Conservation (phyloP, 2,329 filamentous ascomycete species). For the Hypoxylon sp. region DNA sequence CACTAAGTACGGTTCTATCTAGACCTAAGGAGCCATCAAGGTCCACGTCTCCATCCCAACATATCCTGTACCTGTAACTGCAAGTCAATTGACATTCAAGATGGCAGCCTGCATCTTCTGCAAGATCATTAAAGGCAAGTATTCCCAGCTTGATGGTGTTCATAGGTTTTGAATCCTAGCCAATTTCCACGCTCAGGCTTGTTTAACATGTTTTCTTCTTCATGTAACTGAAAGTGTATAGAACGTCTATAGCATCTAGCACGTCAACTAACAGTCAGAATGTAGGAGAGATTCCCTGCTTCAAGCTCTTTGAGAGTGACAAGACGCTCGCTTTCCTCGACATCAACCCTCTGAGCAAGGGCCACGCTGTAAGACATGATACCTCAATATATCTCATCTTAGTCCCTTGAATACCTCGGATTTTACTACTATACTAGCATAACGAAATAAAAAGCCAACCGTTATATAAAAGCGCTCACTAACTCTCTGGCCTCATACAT, state of each 20-base stretch:
- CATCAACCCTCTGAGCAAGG: constrained; percentile 89
- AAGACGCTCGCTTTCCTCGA: constrained; percentile 97
- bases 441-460: too few species aligned
- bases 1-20: constrained; percentile 24
- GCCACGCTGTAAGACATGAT: constrained; percentile 81
- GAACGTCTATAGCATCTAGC: not conserved
- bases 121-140: constrained; percentile 92
- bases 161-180: not conserved
- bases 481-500: not conserved
- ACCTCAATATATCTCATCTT: not conserved
- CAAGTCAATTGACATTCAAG: constrained; percentile 54
- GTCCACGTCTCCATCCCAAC: constrained; percentile 31
- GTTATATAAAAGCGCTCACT: not conserved
- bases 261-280: constrained; percentile 29
- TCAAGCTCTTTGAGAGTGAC: constrained; percentile 96
- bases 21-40: constrained; percentile 33
- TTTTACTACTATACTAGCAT: too few species aligned
- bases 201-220: not conserved
- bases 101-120: constrained; percentile 93
- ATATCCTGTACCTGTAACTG: constrained; percentile 7
- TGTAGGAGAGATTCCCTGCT: constrained; percentile 91
- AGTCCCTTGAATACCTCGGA: not conserved
- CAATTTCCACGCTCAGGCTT: too few species aligned
- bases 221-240: not conserved
- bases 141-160: not conserved